A percentile compares a stretch with the other conserved stretches of the same genome.
Evolutionary conservation across 805 yeast species (phyloP).

Genomic region (Suhomyces sp.): DNA sequence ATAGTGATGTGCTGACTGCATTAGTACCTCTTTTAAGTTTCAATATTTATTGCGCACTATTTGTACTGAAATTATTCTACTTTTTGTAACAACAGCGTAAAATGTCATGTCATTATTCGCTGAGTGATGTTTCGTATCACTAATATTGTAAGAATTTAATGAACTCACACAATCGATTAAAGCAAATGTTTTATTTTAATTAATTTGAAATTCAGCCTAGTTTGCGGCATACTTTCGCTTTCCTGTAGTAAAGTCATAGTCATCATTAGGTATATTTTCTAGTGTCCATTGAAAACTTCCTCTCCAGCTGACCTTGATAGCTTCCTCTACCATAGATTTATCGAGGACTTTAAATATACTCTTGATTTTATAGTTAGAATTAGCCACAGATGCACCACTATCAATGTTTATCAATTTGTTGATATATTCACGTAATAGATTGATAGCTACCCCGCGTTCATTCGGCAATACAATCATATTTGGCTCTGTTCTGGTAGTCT

Average conservation of each 20-base stretch:
- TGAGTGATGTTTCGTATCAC: no score
- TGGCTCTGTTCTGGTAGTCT: neutral
- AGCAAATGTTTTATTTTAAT: no score
- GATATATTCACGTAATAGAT: conserved; percentile 22
- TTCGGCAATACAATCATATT: conserved; percentile 17
- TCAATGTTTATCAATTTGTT: conserved; percentile 11
- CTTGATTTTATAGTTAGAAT: conserved; percentile 11
- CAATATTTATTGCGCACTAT: no score
- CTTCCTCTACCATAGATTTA: conserved; percentile 18
- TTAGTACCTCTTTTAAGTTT: no score
- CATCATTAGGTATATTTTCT: conserved; percentile 7
- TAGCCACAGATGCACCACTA: conserved; percentile 4
- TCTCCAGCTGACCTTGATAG: conserved; percentile 21
- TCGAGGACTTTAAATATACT: conserved; percentile 19
- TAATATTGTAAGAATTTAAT: no score
- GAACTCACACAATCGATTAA: no score
- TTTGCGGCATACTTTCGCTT: no score
- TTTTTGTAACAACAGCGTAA: no score
- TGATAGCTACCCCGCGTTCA: conserved; percentile 20
- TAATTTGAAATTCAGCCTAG: no score
- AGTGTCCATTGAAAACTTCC: conserved; percentile 16
- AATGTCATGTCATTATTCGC: no score
- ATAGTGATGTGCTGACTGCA: no score
- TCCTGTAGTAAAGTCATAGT: conserved; percentile 6
- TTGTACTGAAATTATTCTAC: no score